Evolutionary conservation across 306 rosid genomes (phyloP).

Genomic region (Vicia villosa): DNA sequence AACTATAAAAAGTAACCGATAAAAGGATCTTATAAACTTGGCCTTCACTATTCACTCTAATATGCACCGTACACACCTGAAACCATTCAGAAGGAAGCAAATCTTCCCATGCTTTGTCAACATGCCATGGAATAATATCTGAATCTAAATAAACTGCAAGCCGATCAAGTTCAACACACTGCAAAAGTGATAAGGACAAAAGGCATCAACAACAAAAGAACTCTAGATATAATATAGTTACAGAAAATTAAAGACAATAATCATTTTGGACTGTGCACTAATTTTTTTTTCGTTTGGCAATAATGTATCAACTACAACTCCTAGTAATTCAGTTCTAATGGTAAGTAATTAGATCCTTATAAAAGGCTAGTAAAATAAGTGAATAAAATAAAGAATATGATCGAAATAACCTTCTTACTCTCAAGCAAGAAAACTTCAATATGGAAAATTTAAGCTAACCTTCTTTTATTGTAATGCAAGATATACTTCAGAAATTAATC

Average conservation of each 20-base stretch:
- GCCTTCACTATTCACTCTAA: slow-evolving; percentile 8
- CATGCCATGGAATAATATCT: slow-evolving; percentile 75
- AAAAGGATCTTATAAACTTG: not conserved
- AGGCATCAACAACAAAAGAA: slow-evolving; percentile 36
- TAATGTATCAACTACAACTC: slow-evolving; percentile 17
- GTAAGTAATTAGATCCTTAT: slow-evolving; percentile 33
- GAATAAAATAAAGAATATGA: slow-evolving; percentile 5
- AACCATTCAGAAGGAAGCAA: slow-evolving; percentile 95
- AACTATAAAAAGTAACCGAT: slow-evolving; percentile 8
- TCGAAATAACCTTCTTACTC: slow-evolving; percentile 26
- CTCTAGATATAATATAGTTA: slow-evolving; percentile 1
- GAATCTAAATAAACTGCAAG: slow-evolving; percentile 93
- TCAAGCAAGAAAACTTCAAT: slow-evolving; percentile 15
- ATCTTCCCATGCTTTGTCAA: slow-evolving; percentile 80
- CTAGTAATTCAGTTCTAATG: slow-evolving; percentile 23
- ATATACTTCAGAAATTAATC: slow-evolving; percentile 13
- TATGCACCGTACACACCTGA: slow-evolving; percentile 58
- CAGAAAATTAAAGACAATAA: slow-evolving; percentile 19
- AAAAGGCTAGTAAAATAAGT: not conserved
- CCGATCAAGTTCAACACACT: slow-evolving; percentile 85
- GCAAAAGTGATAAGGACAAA: slow-evolving; percentile 45
- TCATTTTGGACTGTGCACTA: not conserved
- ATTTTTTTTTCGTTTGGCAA: slow-evolving; percentile 26
- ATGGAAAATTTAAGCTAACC: slow-evolving; percentile 25
- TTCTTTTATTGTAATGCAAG: not conserved